Evolutionary conservation across 805 yeast genomes (phyloP), one percentile per base, ranked within the genome.

Genomic region (Teunomyces tritomae): DNA sequence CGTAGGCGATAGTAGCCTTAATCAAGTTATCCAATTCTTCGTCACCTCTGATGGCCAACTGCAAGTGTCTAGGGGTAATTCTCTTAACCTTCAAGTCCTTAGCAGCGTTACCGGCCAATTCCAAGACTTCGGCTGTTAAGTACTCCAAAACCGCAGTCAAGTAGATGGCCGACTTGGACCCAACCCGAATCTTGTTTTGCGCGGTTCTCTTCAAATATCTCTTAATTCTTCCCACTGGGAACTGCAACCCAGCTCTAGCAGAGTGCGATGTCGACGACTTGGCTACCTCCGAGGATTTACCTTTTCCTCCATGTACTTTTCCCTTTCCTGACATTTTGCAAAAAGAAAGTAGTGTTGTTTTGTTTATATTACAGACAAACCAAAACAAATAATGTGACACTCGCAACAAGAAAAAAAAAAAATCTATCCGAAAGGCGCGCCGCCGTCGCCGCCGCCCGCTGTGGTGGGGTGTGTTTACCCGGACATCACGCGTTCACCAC

Each of bases 161-260:
- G 56, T 62, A 62, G 46, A 62, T 92, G 43, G 99, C 98, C 37
- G 97, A 78, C 71, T 72, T 85, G 71, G 68, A 87, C 49, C 96
- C 96, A 43, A 89, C 95, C 68, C 96, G 70, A 55, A 80, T 72
- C 58, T 79, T 80, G 71, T 88, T 89, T 66, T 89, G 94, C 16
- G 96, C 96, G 55, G 86, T 88, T 69, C 79, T 85, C 77, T 91
- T 92, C 70, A 94, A 78, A 68, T 90, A 92, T 77, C 99, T 84
- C 82, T 94, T 92, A 60, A 94, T 90, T 85, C 99, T 89, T 51
- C 99, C 99, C 33, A 95, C 98, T 44, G 99, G 99, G 76, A 94
- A 94, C 68, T 87, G 94, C 67, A 90, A 76, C 24, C 97, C 97
- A 26, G 97, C 97, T 69, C 95, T 84, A 8, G 96, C 96, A 5